These are phyloP conservation scores for Elsinoe australis DNA, from an alignment of 2,329 filamentous ascomycete genomes.

Conservation along the genomic window DNA sequence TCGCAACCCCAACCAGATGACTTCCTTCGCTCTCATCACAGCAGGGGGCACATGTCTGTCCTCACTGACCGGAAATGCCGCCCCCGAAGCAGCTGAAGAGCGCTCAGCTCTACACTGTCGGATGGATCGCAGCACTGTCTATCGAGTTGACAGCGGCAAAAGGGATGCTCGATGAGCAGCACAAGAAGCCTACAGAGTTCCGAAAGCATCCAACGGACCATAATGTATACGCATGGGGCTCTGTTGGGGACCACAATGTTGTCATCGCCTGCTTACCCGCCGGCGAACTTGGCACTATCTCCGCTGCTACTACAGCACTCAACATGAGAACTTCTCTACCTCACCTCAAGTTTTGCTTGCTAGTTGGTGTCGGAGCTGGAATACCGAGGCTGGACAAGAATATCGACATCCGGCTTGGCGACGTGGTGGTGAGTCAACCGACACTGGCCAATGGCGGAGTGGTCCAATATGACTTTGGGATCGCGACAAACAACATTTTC, in stretches of 20 bases:
- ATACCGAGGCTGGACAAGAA: neutral
- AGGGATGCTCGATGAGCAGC: slow-evolving; percentile 19
- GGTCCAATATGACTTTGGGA: slow-evolving; percentile 24
- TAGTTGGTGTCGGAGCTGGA: slow-evolving; percentile 18
- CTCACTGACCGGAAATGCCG: no score
- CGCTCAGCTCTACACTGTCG: slow-evolving; percentile 19
- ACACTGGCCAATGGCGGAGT: slow-evolving; percentile 21
- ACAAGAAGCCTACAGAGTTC: slow-evolving; percentile 10
- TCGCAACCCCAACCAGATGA: no score
- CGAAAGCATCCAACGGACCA: slow-evolving; percentile 4
- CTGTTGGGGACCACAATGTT: slow-evolving; percentile 19
- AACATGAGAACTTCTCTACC: slow-evolving; percentile 19
- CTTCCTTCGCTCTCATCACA: no score
- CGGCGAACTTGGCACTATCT: slow-evolving; percentile 17
- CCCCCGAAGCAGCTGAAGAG: neutral
- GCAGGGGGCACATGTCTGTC: no score
- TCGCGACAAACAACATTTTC: no score
- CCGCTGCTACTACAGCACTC: slow-evolving; percentile 19
- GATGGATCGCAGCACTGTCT: slow-evolving; percentile 23
- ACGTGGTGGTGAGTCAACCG: slow-evolving; percentile 25
- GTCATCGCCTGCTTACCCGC: slow-evolving; percentile 21
- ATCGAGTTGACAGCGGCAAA: slow-evolving; percentile 21
- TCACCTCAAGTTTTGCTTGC: neutral
- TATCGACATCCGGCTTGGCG: slow-evolving; percentile 26
- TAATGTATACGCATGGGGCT: slow-evolving; percentile 20